Conservation (phyloP, 164 flowering plant species). For the Malania oleifera region DNA sequence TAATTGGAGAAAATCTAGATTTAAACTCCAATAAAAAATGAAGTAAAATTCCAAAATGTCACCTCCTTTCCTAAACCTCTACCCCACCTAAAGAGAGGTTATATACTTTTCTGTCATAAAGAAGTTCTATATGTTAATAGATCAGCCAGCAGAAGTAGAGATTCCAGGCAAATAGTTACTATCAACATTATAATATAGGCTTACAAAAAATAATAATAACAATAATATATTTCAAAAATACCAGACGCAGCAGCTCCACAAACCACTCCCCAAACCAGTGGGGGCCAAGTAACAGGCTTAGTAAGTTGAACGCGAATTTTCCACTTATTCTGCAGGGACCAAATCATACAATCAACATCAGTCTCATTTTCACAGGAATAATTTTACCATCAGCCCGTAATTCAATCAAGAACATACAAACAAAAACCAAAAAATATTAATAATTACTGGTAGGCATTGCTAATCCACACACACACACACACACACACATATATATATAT, state of each 20-base stretch:
- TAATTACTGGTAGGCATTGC: neutral
- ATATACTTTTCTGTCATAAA: no score
- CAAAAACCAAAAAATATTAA: neutral
- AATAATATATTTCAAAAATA: slow-evolving; percentile 28
- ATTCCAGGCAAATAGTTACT: neutral
- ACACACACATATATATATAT: no score
- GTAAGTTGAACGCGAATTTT: slow-evolving; percentile 94
- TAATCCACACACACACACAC: no score
- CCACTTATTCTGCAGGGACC: slow-evolving; percentile 67
- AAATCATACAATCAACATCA: slow-evolving; percentile 7
- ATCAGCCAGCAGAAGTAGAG: neutral
- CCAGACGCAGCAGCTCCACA: slow-evolving; percentile 99
- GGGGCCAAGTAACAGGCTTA: slow-evolving; percentile 99
- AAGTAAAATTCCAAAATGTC: no score
- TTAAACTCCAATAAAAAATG: no score
- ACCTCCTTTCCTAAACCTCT: no score
- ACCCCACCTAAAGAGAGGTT: no score
- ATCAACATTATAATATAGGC: slow-evolving; percentile 1
- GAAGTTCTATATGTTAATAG: no score
- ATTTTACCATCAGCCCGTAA: neutral
- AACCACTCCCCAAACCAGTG: slow-evolving; percentile 93
- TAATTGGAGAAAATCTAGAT: no score
- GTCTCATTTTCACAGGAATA: neutral
- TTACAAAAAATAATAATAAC: no score
- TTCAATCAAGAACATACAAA: neutral